These are phyloP conservation scores for Athelia sp. DNA, from an alignment of 1,284 basidiomycete genomes.

Conservation along the genomic window DNA sequence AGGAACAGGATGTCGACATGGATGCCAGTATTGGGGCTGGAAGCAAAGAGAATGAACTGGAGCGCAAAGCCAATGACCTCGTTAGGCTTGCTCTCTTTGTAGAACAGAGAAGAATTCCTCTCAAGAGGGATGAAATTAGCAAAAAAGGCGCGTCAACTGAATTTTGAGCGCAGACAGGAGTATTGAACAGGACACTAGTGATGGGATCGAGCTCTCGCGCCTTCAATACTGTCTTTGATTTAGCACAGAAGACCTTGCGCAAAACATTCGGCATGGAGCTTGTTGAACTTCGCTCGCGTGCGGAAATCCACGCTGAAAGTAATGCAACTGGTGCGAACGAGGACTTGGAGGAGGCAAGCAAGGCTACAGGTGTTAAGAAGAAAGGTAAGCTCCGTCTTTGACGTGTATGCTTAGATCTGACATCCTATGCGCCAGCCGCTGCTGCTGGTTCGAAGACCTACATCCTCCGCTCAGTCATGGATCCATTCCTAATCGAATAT, in stretches of 20 bases:
- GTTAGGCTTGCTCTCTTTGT: conserved; percentile 71
- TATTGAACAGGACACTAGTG: too few relatives aligned
- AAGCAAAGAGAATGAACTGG: conserved; percentile 28
- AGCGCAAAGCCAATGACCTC: conserved; percentile 57
- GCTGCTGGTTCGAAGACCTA: conserved; percentile 64
- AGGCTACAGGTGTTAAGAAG: conserved; percentile 52
- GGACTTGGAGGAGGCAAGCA: conserved; percentile 39
- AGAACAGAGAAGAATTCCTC: conserved; percentile 54
- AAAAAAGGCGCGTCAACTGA: conserved; percentile 63
- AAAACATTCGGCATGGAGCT: conserved; percentile 72
- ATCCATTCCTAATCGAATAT: conserved; percentile 50
- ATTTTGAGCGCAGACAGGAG: not conserved
- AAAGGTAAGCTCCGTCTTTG: conserved; percentile 27
- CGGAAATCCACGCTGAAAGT: conserved; percentile 38
- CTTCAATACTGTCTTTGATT: conserved; percentile 53
- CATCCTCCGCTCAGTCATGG: conserved; percentile 64
- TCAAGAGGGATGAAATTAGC: conserved; percentile 70
- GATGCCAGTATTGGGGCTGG: conserved; percentile 14
- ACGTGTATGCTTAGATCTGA: not conserved
- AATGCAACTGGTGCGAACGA: conserved; percentile 36
- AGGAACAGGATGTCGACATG: conserved; percentile 19
- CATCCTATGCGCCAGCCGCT: conserved; percentile 33
- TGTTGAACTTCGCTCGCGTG: conserved; percentile 64
- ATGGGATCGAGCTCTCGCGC: conserved; percentile 50
- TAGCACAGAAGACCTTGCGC: conserved; percentile 54